Percentiles rank a stretch among this genome's conserved stretches.
These are phyloP conservation scores for Fraxinus cuspidata DNA, from an alignment of 257 asterid genomes.

Conservation along the genomic window DNA sequence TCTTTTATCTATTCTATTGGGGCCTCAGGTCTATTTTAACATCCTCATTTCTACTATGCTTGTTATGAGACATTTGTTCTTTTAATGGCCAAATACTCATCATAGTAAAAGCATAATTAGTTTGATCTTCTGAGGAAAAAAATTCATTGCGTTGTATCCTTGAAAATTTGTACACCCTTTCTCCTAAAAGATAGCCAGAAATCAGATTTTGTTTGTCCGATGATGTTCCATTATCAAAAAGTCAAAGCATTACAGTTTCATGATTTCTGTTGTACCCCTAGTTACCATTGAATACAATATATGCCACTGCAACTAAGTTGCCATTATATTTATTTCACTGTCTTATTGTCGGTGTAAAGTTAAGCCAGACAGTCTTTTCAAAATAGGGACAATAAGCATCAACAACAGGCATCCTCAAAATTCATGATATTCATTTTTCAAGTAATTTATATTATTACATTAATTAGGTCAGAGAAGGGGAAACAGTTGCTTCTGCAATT, in stretches of 20 bases:
- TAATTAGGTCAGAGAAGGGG: not conserved
- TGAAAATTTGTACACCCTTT: not conserved
- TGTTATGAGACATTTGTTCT: not conserved
- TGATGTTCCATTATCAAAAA: not conserved
- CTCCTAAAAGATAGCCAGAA: not conserved
- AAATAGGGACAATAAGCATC: not conserved
- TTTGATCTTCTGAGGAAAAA: not conserved
- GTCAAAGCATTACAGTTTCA: conserved; percentile 1
- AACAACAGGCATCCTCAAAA: not conserved
- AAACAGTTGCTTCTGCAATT: conserved; percentile 6
- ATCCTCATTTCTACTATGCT: not conserved
- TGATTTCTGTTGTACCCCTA: not conserved
- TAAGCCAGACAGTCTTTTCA: not conserved
- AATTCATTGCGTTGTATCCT: not conserved
- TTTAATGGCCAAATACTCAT: not conserved
- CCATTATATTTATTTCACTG: not conserved
- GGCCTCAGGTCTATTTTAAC: not conserved
- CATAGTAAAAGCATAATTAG: no score
- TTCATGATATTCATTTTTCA: not conserved
- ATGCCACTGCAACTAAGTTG: conserved; percentile 10
- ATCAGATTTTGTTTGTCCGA: conserved; percentile 9
- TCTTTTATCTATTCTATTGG: not conserved
- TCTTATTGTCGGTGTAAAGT: not conserved
- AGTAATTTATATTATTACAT: not conserved
- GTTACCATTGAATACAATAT: not conserved